Evolutionary conservation across 2,329 filamentous ascomycete species (phyloP), one percentile per base, ranked within the genome.

Genomic region (Xylaria sp.): DNA sequence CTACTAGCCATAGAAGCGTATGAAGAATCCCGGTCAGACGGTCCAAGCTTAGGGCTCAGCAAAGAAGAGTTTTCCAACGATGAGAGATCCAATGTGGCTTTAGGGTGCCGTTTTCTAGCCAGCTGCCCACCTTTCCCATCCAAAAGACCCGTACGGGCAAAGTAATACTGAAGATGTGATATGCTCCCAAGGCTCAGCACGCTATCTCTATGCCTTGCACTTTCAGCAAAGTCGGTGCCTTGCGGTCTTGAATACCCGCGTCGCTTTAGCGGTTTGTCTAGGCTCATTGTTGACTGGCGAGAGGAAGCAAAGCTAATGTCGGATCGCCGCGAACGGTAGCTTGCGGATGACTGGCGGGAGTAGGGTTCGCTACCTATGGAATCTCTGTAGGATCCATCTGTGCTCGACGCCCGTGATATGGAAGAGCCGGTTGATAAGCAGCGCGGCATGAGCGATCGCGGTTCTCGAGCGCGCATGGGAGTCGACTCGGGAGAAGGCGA

Each of bases 161-260:
- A 99, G 82, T 98, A 99, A 82, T 98, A 97, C 81, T 99, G 96
- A 77, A 99, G 85, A 83, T 99, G 96, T 65, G 94, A 94, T 76
- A 99, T 99, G 81, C 94, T 98, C 64, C 96, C 96, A 71, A 99
- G 83, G 78, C 94, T 97, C 89, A 98, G 91, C 73, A 99, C 96
- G 78, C 94, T 98, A 80, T 99, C 95, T 71, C 96, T 88, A 60
- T 94, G 94, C 78, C 90, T 90, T 56, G 96, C 96, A 66, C 94
- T 98, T 68, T 92, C 92, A 31, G 96, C 93, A 80, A 98, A 99
- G 76, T 94, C 89, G 61, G 93, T 97, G 63, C 91, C 93, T 79
- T 94, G 92, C 0, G 94, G 94, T 59, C 94, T 89, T 83, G 97
- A 92, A 82, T 95, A 98, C 52, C 94, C 94, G 71, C 94, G 88